A percentile compares a stretch with the other conserved stretches of the same genome.
Conservation (phyloP, 495 filamentous ascomycete genomes). For the Staphylotrichum longicolle region DNA sequence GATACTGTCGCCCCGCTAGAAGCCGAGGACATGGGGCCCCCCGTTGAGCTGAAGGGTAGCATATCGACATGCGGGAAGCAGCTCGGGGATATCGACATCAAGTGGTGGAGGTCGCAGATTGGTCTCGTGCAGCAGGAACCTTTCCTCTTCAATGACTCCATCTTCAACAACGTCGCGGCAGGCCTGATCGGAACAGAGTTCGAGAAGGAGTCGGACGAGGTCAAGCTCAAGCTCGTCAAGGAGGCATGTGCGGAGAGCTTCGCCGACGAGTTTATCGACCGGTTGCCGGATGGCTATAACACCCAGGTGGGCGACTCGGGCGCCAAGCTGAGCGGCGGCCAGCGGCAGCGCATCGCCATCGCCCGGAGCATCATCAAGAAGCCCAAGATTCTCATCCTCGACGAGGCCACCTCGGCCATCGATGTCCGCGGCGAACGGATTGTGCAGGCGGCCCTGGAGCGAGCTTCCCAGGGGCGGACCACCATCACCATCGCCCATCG, state of each 20-base stretch:
- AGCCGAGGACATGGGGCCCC: slow-evolving; percentile 39
- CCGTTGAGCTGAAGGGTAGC: slow-evolving; percentile 45
- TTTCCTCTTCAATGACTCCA: slow-evolving; percentile 69
- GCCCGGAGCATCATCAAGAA: slow-evolving; percentile 69
- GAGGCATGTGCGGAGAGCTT: slow-evolving; percentile 59
- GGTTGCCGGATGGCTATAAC: slow-evolving; percentile 60
- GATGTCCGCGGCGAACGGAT: slow-evolving; percentile 67
- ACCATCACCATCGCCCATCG: slow-evolving; percentile 79
- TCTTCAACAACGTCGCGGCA: slow-evolving; percentile 61
- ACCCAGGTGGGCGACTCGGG: slow-evolving; percentile 55
- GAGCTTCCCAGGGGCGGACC: slow-evolving; percentile 65
- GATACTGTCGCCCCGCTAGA: slow-evolving; percentile 23
- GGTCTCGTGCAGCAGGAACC: slow-evolving; percentile 71
- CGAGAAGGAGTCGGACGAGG: slow-evolving; percentile 51
- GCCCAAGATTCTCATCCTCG: slow-evolving; percentile 74
- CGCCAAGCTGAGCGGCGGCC: slow-evolving; percentile 50
- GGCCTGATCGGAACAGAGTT: slow-evolving; percentile 59
- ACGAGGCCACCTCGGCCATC: slow-evolving; percentile 78
- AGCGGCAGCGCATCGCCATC: slow-evolving; percentile 70
- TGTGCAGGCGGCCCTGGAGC: slow-evolving; percentile 67
- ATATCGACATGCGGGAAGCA: slow-evolving; percentile 57
- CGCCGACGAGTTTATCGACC: slow-evolving; percentile 58
- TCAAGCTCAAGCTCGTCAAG: slow-evolving; percentile 53
- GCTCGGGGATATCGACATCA: slow-evolving; percentile 54
- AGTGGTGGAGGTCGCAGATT: slow-evolving; percentile 67